These are phyloP conservation scores for Quercus suber DNA, from an alignment of 306 rosid species.

Conservation along the genomic window DNA sequence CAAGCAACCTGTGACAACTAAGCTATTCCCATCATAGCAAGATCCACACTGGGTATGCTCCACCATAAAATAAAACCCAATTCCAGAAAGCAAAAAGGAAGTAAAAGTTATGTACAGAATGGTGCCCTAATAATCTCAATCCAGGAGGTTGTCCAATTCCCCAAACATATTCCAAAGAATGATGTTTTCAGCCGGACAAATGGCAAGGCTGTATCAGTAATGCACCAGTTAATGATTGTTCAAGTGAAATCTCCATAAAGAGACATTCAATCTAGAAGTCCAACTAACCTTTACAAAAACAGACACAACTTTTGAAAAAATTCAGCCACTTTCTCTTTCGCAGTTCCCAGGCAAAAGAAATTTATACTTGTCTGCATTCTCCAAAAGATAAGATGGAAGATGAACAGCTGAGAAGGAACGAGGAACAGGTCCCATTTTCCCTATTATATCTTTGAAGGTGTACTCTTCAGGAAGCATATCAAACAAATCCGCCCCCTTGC, in stretches of 20 bases:
- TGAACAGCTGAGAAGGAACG: conserved; percentile 95
- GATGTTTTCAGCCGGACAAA: conserved; percentile 36
- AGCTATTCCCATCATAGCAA: conserved; percentile 27
- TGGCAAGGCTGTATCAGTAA: conserved; percentile 39
- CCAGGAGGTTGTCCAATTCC: conserved; percentile 48
- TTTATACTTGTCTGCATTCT: conserved; percentile 72
- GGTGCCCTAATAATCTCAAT: conserved; percentile 32
- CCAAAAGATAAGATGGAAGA: conserved; percentile 86
- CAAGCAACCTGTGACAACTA: conserved; percentile 21
- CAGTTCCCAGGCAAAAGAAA: conserved; percentile 95
- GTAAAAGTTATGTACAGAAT: conserved; percentile 63
- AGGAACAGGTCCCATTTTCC: conserved; percentile 98
- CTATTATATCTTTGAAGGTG: conserved; percentile 89
- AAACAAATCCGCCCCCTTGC: conserved; percentile 77
- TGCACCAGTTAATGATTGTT: conserved; percentile 38
- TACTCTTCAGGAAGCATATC: conserved; percentile 99
- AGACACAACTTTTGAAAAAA: conserved; percentile 22
- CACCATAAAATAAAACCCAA: conserved; percentile 35
- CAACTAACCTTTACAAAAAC: conserved; percentile 42
- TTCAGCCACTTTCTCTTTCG: conserved; percentile 57
- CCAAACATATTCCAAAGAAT: conserved; percentile 62
- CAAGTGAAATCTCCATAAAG: conserved; percentile 38
- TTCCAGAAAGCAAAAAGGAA: conserved; percentile 23
- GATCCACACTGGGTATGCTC: conserved; percentile 34
- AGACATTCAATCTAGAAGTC: conserved; percentile 46